These are phyloP conservation scores for Euryodendron excelsum DNA, from an alignment of 148 eudicot genomes.

Conservation along the genomic window DNA sequence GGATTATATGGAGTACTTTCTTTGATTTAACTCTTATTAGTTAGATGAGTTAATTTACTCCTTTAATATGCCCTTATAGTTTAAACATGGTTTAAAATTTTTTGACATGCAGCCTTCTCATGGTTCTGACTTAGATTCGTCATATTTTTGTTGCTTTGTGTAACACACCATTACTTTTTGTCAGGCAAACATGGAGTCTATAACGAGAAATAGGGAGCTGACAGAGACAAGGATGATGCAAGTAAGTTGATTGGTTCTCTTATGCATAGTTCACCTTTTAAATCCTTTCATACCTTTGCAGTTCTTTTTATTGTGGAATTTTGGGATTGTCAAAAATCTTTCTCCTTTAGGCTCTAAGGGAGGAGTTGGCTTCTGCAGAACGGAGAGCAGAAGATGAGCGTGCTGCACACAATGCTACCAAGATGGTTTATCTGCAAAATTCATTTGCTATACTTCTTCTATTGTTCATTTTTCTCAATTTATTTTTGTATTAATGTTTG, in stretches of 20 bases:
- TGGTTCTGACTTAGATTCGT: not conserved
- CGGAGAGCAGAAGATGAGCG: conserved; percentile 96
- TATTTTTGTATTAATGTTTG: conserved; percentile 3
- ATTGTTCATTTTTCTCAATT: not conserved
- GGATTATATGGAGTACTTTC: not conserved
- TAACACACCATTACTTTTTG: conserved; percentile 12
- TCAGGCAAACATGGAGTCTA: conserved; percentile 92
- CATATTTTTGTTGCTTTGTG: not conserved
- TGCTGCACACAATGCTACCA: conserved; percentile 86
- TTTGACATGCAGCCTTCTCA: not conserved
- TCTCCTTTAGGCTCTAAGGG: conserved; percentile 64
- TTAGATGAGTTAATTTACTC: not conserved
- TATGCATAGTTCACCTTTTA: conserved; percentile 4
- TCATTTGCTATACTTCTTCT: not conserved
- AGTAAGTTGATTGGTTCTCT: conserved; percentile 48
- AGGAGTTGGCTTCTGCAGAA: conserved; percentile 90
- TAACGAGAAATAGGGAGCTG: conserved; percentile 92
- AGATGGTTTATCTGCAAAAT: conserved; percentile 49
- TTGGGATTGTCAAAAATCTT: not conserved
- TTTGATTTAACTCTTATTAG: not conserved
- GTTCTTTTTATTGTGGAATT: not conserved
- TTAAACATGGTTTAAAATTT: too few relatives aligned
- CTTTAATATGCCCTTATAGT: not conserved
- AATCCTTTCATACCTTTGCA: not conserved
- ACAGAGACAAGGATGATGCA: conserved; percentile 99